Conservation (phyloP, 78 protist species). For the Diacronema lutheri region DNA sequence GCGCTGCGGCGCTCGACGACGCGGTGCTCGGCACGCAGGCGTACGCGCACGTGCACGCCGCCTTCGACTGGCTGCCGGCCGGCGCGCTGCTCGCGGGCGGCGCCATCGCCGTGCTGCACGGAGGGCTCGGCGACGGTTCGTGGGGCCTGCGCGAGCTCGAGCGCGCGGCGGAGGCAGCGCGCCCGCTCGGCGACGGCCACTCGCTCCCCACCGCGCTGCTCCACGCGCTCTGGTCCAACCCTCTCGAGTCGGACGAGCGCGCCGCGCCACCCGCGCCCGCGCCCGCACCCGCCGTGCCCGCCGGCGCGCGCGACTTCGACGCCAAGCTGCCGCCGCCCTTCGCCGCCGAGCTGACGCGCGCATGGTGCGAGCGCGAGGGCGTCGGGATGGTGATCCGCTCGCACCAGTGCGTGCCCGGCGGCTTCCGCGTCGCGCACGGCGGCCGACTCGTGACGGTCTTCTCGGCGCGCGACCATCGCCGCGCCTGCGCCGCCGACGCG, state of each 20-base stretch:
- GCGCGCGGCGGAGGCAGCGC: not conserved
- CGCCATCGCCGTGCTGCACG: constrained; percentile 43
- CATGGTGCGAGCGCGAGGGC: not conserved
- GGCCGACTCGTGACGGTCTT: constrained; percentile 5
- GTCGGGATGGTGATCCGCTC: not conserved
- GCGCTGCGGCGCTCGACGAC: not conserved
- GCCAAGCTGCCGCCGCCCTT: not conserved
- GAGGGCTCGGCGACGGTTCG: constrained; percentile 36
- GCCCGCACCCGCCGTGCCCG: not conserved
- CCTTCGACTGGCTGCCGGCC: constrained; percentile 37
- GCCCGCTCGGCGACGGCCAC: too few relatives aligned
- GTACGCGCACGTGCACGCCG: not conserved
- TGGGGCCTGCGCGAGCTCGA: not conserved
- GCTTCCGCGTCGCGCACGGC: constrained; percentile 1
- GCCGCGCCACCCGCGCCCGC: too few relatives aligned
- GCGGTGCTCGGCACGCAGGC: not conserved
- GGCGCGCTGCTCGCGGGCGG: not conserved
- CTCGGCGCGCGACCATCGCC: constrained; percentile 20
- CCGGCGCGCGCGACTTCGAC: too few relatives aligned
- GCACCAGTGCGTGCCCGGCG: not conserved
- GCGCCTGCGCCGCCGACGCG: not conserved
- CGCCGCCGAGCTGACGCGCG: not conserved
- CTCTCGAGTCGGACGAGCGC: not conserved
- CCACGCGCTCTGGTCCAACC: constrained; percentile 54
- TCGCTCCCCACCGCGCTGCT: not conserved